Conservation (phyloP, 2,329 filamentous ascomycete genomes). For the Epichloe coenophiala region DNA sequence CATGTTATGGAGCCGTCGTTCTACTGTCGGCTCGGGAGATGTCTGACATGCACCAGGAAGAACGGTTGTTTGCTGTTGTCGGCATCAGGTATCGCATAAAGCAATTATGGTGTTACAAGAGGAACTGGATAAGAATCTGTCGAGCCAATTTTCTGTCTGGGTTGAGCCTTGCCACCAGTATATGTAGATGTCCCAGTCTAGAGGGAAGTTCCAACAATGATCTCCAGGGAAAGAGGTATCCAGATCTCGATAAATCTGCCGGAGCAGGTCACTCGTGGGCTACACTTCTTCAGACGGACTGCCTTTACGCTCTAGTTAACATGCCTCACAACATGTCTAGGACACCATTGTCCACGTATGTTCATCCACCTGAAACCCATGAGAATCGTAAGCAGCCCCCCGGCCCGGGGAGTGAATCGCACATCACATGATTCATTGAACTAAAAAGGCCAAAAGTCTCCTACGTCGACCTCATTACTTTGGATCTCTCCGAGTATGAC, state of each 20-base stretch:
- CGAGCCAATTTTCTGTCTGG: not conserved
- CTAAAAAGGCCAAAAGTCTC: slow-evolving; percentile 13
- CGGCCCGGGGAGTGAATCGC: not conserved
- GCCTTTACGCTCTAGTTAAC: not conserved
- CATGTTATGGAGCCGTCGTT: not conserved
- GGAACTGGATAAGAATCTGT: not conserved
- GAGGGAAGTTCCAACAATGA: not conserved
- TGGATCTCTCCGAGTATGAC: slow-evolving; percentile 41
- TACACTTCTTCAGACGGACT: not conserved
- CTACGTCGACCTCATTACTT: slow-evolving; percentile 44
- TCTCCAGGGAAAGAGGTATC: no score
- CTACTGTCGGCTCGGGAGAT: not conserved
- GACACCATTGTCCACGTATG: not conserved
- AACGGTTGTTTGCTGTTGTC: not conserved
- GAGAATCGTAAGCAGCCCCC: slow-evolving; percentile 1
- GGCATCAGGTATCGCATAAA: not conserved
- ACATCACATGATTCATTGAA: no score
- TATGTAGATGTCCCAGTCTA: not conserved
- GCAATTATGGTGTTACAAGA: not conserved
- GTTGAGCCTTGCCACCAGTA: not conserved
- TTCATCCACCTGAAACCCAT: not conserved
- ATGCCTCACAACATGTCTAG: not conserved
- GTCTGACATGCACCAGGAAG: not conserved
- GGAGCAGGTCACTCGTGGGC: not conserved
- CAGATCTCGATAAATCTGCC: no score